Conservation (phyloP, 2,329 filamentous ascomycete species). For the Catunica adiposa region DNA sequence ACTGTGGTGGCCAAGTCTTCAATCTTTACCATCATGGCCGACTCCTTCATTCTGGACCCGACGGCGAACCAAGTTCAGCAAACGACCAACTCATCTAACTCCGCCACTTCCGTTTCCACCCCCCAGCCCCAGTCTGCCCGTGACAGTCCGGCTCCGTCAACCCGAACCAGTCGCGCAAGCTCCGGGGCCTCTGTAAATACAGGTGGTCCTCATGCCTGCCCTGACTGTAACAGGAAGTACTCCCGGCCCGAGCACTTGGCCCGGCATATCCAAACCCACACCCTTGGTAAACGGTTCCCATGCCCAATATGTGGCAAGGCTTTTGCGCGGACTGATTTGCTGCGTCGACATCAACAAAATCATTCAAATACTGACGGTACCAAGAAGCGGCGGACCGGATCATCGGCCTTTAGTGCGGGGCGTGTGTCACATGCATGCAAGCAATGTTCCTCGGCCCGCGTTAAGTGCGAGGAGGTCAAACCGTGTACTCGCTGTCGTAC, state of each 20-base stretch:
- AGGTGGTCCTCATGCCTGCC: slow-evolving; percentile 26
- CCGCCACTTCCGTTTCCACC: not conserved
- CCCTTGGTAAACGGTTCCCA: slow-evolving; percentile 32
- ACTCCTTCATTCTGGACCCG: not conserved
- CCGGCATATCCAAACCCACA: slow-evolving; percentile 34
- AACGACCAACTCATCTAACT: not conserved
- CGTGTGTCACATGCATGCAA: slow-evolving; percentile 38
- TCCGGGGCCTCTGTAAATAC: slow-evolving; percentile 9
- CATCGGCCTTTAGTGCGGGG: slow-evolving; percentile 28
- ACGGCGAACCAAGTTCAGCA: not conserved
- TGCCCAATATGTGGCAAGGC: slow-evolving; percentile 36
- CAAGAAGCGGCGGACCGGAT: slow-evolving; percentile 31
- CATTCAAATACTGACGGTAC: slow-evolving; percentile 31
- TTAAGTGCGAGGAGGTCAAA: slow-evolving; percentile 39
- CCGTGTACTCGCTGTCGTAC: slow-evolving; percentile 35
- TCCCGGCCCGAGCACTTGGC: slow-evolving; percentile 38
- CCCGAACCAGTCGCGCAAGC: slow-evolving; percentile 7
- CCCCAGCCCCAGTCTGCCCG: not conserved
- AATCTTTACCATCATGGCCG: not conserved
- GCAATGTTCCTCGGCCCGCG: slow-evolving; percentile 33
- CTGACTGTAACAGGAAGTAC: slow-evolving; percentile 34
- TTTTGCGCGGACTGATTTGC: slow-evolving; percentile 36
- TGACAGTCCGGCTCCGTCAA: not conserved
- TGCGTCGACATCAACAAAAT: slow-evolving; percentile 35
- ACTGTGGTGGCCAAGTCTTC: not conserved